Evolutionary conservation across 2,329 filamentous ascomycete genomes (phyloP).

Genomic region (Leptographium wingfieldii): DNA sequence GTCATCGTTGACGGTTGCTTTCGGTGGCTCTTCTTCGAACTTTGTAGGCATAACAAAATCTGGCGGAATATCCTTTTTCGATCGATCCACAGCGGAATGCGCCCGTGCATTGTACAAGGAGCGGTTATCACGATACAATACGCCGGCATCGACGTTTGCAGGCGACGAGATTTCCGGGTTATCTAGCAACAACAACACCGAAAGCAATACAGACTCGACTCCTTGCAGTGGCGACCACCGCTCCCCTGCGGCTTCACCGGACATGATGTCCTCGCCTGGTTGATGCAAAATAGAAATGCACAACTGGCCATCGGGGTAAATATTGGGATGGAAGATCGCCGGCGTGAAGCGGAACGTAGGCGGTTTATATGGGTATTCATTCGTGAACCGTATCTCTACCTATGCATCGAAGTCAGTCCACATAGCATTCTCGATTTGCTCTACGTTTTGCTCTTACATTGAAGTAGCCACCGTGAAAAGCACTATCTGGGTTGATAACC

Average conservation of each 20-base stretch:
- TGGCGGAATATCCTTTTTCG: conserved; percentile 66
- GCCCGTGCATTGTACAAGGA: conserved; percentile 59
- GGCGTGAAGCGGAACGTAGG: conserved; percentile 75
- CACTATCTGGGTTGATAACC: conserved; percentile 82
- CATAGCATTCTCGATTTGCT: not conserved
- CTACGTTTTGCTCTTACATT: conserved; percentile 30
- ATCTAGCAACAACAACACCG: conserved; percentile 81
- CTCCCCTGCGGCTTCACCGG: conserved; percentile 78
- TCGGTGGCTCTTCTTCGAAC: conserved; percentile 45
- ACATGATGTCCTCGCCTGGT: conserved; percentile 85
- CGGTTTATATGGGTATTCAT: conserved; percentile 80
- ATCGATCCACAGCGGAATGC: conserved; percentile 54
- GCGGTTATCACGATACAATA: conserved; percentile 67
- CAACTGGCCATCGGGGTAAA: conserved; percentile 79
- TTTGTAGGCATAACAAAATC: conserved; percentile 75
- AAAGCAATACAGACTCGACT: conserved; percentile 88
- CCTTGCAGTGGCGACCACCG: conserved; percentile 91
- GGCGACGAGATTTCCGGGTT: conserved; percentile 88
- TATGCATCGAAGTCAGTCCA: conserved; percentile 17
- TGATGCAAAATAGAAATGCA: conserved; percentile 95
- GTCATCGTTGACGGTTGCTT: conserved; percentile 57
- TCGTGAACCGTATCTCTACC: conserved; percentile 75
- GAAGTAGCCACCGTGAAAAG: conserved; percentile 89
- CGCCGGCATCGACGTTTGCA: conserved; percentile 86
- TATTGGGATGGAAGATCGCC: conserved; percentile 82